Evolutionary conservation across 1,284 basidiomycete genomes (phyloP).

Genomic region (Trametes versicolor): DNA sequence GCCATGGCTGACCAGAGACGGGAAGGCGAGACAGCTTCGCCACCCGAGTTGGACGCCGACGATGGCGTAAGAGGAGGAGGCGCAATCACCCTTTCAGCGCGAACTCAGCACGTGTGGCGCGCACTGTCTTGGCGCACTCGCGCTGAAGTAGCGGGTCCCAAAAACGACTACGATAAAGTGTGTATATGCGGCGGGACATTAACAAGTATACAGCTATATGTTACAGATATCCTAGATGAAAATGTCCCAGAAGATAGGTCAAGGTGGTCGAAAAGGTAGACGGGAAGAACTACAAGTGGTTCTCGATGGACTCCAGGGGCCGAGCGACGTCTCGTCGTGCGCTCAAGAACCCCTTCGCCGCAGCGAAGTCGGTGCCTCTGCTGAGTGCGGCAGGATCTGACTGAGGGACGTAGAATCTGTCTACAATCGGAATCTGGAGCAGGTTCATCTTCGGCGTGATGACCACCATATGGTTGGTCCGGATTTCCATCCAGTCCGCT

Average conservation of each 20-base stretch:
- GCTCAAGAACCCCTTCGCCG: conserved; percentile 76
- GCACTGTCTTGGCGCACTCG: conserved; percentile 4
- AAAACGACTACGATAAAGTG: background rate
- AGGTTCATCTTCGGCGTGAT: conserved; percentile 95
- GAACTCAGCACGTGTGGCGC: conserved; percentile 28
- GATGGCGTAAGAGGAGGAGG: conserved; percentile 23
- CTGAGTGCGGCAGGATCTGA: conserved; percentile 74
- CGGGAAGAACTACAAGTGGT: conserved; percentile 7
- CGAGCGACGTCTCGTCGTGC: conserved; percentile 45
- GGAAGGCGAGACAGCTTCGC: conserved; percentile 30
- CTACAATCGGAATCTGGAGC: conserved; percentile 92
- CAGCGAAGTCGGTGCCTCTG: conserved; percentile 77
- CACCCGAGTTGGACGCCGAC: conserved; percentile 25
- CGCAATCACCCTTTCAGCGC: conserved; percentile 12
- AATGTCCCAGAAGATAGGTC: conserved; percentile 20
- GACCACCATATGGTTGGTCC: conserved; percentile 91
- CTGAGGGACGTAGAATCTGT: conserved; percentile 88
- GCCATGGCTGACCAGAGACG: conserved; percentile 35
- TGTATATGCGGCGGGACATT: conserved; percentile 3
- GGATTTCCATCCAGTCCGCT: conserved; percentile 97
- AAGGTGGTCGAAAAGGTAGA: background rate
- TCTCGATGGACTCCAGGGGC: conserved; percentile 18
- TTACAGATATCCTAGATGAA: conserved; percentile 18
- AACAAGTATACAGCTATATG: conserved; percentile 16
- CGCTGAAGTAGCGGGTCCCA: background rate